phyloP scores from a whole-genome alignment of 768 basidiomycete genomes.

The Termitomyces sp. region DNA sequence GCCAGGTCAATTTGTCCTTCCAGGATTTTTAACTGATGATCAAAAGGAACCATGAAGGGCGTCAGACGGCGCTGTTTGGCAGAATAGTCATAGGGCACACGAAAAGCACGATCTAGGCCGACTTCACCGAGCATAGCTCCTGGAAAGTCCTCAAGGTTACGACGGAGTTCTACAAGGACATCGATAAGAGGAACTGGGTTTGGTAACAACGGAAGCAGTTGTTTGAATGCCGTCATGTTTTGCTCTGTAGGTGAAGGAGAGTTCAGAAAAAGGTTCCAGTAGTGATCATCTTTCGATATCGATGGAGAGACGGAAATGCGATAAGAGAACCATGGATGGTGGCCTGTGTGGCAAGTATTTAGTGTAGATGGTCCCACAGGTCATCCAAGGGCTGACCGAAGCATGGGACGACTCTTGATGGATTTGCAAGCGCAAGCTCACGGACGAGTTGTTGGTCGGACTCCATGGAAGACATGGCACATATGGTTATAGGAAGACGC shows the following conservation, averaged over 20 bases:
- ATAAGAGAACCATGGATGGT: constrained; percentile 94
- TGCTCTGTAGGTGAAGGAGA: constrained; percentile 18
- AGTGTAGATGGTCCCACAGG: constrained; percentile 7
- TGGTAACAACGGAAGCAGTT: constrained; percentile 62
- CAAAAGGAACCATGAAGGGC: constrained; percentile 71
- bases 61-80: constrained; percentile 54
- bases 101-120: constrained; percentile 79
- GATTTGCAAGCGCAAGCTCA: constrained; percentile 52
- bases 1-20: constrained; percentile 86
- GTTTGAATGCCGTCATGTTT: constrained; percentile 39
- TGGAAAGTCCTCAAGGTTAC: constrained; percentile 56
- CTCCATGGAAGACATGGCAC: constrained; percentile 72
- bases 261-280: constrained; percentile 58
- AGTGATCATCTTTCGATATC: constrained; percentile 67
- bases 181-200: constrained; percentile 59
- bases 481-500: constrained; percentile 58
- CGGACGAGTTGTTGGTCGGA: constrained; percentile 71
- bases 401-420: constrained; percentile 74
- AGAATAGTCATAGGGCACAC: constrained; percentile 57
- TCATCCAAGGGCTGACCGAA: constrained; percentile 59
- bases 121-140: constrained; percentile 89
- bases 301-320: constrained; percentile 48
- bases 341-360: constrained; percentile 41
- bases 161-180: constrained; percentile 55
- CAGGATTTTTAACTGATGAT: constrained; percentile 78